Base-by-base conservation (phyloP, 192 early-diverging fungal genomes). In the Gorgonomyces haynaldii region DNA sequence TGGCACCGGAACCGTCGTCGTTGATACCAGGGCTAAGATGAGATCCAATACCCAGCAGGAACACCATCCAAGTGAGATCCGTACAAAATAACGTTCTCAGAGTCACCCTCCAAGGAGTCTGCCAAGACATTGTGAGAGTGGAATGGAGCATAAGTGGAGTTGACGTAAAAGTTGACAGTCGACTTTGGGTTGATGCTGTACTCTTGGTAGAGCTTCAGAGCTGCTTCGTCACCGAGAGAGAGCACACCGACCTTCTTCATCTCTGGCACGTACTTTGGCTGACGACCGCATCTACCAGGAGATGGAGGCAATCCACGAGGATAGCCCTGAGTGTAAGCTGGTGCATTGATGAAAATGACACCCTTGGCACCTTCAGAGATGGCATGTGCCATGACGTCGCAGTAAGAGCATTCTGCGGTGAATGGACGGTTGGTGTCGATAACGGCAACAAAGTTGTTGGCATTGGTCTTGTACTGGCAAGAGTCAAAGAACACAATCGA, bases 41-140 rank as follows among this genome's bases (percentile, higher is more conserved):
- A 41, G n/a, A 47, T 31, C 32, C 45, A 25, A 10, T 25, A 37
- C 15, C 45, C 45, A 15, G 28, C 37, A 41, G 45, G 45, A 17
- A 47, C 45, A 19, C n/a, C 13, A 19, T 47, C 45, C 13, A 47
- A 37, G 24, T 47, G 45, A 9, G 45, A 47, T 10, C 45, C 45
- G 24, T 12, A 13, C n/a, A 47, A 13, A 19, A 47, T 47, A 37
- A 47, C 21, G 10, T 7, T 35, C 35, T 47, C 45, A 19, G 32
- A 25, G 16, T 22, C 15, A 19, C 45, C 45, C 10, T 29, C 42
- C 26, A 16, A 13, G 12, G 45, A 42, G 45, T 13, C 21, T 9
- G 45, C 45, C 28, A 42, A 19, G 41, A 25, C 41, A 15, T 34
- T 34, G 10, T 34, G 10, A 15, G 10, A 12, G 32, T 12, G 10